Conservation (phyloP, 768 basidiomycete species). For the Auriscalpium vulgare region DNA sequence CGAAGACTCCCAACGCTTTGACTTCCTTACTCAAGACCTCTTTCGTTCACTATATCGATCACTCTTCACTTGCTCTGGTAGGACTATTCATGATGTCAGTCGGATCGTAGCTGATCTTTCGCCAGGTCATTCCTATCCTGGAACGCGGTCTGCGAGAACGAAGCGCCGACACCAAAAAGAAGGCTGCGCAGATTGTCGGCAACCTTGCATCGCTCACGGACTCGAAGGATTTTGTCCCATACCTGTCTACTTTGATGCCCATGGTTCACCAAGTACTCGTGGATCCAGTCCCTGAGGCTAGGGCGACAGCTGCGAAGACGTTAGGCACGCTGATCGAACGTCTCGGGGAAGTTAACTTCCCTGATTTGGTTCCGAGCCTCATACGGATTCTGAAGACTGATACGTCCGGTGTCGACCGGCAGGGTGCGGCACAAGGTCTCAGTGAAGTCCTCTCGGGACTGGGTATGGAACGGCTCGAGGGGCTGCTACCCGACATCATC, state of each 20-base stretch:
- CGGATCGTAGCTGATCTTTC: slow-evolving; percentile 1
- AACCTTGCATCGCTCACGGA: slow-evolving; percentile 88
- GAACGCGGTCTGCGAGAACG: slow-evolving; percentile 90
- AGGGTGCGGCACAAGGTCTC: slow-evolving; percentile 96
- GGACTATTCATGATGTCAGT: slow-evolving; percentile 20
- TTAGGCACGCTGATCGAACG: slow-evolving; percentile 95
- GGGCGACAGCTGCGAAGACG: slow-evolving; percentile 95
- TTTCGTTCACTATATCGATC: slow-evolving; percentile 97
- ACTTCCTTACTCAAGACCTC: slow-evolving; percentile 86
- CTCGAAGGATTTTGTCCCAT: slow-evolving; percentile 89
- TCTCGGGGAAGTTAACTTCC: slow-evolving; percentile 90
- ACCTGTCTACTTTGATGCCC: slow-evolving; percentile 82
- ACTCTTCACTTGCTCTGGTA: slow-evolving; percentile 89
- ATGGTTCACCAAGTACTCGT: slow-evolving; percentile 88
- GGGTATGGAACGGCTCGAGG: slow-evolving; percentile 96
- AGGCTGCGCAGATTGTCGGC: slow-evolving; percentile 95
- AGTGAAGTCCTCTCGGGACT: slow-evolving; percentile 92
- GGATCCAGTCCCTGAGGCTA: slow-evolving; percentile 96
- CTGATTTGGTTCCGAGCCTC: slow-evolving; percentile 87
- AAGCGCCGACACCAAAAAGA: slow-evolving; percentile 89
- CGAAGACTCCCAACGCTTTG: slow-evolving; percentile 80
- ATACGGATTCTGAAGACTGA: slow-evolving; percentile 86
- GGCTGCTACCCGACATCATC: slow-evolving; percentile 89
- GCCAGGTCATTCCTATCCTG: slow-evolving; percentile 85
- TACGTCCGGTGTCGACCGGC: slow-evolving; percentile 90